Evolutionary conservation across 1,284 basidiomycete genomes (phyloP).

Genomic region (Tetrapyrgos nigripes): DNA sequence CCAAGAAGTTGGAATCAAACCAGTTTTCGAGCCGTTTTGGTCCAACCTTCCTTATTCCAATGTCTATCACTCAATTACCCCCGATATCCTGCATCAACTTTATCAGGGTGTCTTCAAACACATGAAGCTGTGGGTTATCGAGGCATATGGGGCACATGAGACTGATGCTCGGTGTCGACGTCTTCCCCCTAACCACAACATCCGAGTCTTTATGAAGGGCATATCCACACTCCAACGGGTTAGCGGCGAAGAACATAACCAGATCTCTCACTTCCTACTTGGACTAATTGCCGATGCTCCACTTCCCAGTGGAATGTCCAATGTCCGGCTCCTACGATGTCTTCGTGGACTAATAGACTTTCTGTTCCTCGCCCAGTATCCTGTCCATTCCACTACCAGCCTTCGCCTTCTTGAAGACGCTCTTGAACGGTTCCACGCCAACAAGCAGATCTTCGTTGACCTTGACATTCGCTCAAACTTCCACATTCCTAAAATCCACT

Average conservation of each 20-base stretch:
- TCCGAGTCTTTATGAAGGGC: conserved; percentile 40
- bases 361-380: conserved; percentile 34
- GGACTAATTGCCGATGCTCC: conserved; percentile 25
- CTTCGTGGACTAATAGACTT: conserved; percentile 28
- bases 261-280: conserved; percentile 40
- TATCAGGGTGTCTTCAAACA: conserved; percentile 35
- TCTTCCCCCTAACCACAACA: conserved; percentile 37
- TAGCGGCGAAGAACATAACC: conserved; percentile 34
- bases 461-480: no score
- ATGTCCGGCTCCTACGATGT: conserved; percentile 11
- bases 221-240: conserved; percentile 34
- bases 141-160: conserved; percentile 19
- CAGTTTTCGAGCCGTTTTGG: no score
- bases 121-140: conserved; percentile 28
- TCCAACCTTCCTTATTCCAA: conserved; percentile 24
- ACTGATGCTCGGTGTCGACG: conserved; percentile 34
- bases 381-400: conserved; percentile 23
- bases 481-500: no score
- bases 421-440: conserved; percentile 30
- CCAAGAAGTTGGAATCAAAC: no score
- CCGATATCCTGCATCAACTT: conserved; percentile 39
- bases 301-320: no score
- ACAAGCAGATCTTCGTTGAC: no score
- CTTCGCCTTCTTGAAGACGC: conserved; percentile 27
- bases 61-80: conserved; percentile 28